Evolutionary conservation across 345 rosid species (phyloP).

Genomic region (Camelina sativa): DNA sequence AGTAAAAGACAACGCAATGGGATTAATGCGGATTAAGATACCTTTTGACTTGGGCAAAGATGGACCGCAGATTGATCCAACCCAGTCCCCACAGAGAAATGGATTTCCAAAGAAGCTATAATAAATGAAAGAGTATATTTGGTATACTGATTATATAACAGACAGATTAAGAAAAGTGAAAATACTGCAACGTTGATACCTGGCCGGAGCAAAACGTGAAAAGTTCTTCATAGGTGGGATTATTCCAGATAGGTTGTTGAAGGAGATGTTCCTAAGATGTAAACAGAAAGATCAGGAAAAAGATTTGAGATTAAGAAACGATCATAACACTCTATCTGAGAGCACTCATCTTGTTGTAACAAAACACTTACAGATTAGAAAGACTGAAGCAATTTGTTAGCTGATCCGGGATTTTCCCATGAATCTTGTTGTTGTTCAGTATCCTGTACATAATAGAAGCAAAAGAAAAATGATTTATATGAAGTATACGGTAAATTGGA

Average conservation of each 20-base stretch:
- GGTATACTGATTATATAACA: not conserved
- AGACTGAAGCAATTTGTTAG: conserved; percentile 85
- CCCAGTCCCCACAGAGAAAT: conserved; percentile 80
- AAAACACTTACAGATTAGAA: conserved; percentile 53
- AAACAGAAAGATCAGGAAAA: not conserved
- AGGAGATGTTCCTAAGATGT: conserved; percentile 69
- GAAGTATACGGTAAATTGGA: not conserved
- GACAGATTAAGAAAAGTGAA: not conserved
- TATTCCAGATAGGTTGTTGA: conserved; percentile 85
- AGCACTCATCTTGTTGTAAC: not conserved
- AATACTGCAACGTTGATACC: conserved; percentile 49
- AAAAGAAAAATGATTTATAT: not conserved
- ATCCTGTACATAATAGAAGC: conserved; percentile 48
- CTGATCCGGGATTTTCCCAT: conserved; percentile 85
- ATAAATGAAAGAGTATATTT: conserved; percentile 2
- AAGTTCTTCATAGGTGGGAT: conserved; percentile 71
- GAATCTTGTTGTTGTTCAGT: conserved; percentile 71
- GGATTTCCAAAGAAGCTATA: conserved; percentile 81
- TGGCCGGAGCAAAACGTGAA: conserved; percentile 61
- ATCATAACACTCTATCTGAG: not conserved
- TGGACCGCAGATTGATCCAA: conserved; percentile 77
- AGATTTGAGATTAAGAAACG: not conserved
- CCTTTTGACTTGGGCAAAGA: conserved; percentile 60
- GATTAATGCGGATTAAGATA: conserved; percentile 19
- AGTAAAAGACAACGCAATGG: not conserved